Evolutionary conservation across 2,329 filamentous ascomycete genomes (phyloP), one percentile per base, ranked within the genome.

Genomic region (Fonsecaea pedrosoi): DNA sequence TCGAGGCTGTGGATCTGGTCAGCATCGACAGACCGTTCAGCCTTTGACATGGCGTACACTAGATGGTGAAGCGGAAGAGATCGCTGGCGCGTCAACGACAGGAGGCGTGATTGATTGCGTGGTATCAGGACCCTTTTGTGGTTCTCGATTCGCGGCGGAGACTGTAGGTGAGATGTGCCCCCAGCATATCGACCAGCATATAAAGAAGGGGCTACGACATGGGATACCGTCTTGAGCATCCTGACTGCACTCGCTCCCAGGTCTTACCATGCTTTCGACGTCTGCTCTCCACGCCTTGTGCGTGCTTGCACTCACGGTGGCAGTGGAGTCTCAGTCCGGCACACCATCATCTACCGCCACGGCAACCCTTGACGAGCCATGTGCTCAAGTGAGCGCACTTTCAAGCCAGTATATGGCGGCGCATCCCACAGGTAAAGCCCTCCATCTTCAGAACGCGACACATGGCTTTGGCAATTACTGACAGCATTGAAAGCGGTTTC

Each of bases 381-480:
- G 57, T 60, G 57, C 57, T 21, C 57, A 50, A 50, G 57, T 60
- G 12, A 25, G 38, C n/a, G 57, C 30, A 30, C 12, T 35, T n/a
- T 38, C 42, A 15, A 50, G 57, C 40, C 57, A 60, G 21, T 60
- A n/a, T 60, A 12, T n/a, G 32, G 40, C 40, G 37, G 5, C 40
- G 4, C 48, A 25, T 34, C 37, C 37, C 8, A n/a, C 21, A 60
- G 25, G 57, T 60, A 62, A 45, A 42, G 25, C 25, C 25, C 25
- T 30, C 18, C 10, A 9, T 15, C 8, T 59, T 21, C 34, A n/a
- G 2, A 37, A 10, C 6, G 13, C 8, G 7, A 21, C 21, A 25
- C 30, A 25, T 34, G 25, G 25, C 25, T 25, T 25, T 25, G 1
- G 57, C 15, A 7, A 12, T 21, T 37, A 35, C 40, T 60, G n/a